Evolutionary conservation across 176 grass and related monocot genomes (phyloP).

Genomic region (Triticum monococcum): DNA sequence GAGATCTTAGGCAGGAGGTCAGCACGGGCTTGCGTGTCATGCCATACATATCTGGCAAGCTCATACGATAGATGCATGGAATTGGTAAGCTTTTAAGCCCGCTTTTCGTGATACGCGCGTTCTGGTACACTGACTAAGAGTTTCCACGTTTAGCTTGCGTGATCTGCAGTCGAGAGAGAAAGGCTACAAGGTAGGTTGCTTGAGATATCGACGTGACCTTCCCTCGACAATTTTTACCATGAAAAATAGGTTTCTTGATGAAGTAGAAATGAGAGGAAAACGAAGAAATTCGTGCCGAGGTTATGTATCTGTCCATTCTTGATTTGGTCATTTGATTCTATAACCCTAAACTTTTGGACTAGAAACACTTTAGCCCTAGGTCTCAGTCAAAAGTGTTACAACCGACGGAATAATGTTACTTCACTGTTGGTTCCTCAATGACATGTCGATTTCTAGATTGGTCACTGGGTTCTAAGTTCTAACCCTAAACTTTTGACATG

Average conservation of each 20-base stretch:
- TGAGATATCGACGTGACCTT: not conserved
- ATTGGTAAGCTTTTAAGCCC: not conserved
- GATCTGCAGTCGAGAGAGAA: not conserved
- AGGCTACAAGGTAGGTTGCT: not conserved
- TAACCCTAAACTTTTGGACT: not conserved
- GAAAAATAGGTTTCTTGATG: not conserved
- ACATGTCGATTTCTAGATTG: not conserved
- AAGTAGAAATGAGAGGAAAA: not conserved
- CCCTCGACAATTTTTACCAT: not conserved
- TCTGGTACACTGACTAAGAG: not conserved
- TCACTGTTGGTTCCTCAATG: not conserved
- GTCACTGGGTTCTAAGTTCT: not conserved
- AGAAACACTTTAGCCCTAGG: not conserved
- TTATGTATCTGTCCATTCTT: no score
- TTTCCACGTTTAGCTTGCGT: slow-evolving; percentile 16
- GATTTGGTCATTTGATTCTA: not conserved
- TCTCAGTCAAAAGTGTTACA: not conserved
- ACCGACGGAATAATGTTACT: not conserved
- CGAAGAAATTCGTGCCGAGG: not conserved
- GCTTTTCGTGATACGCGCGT: not conserved
- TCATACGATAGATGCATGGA: not conserved
- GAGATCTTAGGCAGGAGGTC: not conserved
- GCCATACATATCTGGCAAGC: not conserved
- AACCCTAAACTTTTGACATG: not conserved
- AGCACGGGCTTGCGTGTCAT: not conserved